phyloP scores from a whole-genome alignment of 2,329 filamentous ascomycete genomes.

The Dothistroma pini region DNA sequence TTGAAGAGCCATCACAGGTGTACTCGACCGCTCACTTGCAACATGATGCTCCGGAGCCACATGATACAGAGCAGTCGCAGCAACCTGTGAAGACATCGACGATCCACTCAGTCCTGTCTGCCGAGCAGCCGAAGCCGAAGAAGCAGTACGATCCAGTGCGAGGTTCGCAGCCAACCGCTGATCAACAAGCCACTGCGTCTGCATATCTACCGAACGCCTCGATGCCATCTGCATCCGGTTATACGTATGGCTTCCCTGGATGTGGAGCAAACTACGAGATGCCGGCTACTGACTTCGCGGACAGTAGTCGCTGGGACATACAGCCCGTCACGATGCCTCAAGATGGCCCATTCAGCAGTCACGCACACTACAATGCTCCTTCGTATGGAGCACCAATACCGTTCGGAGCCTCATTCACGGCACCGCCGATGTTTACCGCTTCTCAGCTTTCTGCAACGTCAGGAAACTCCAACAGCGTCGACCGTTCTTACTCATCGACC shows the following conservation, averaged over 20 bases:
- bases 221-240: constrained; percentile 6
- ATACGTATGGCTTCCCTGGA: constrained; percentile 18
- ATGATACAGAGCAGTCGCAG: background rate
- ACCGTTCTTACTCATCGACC: background rate
- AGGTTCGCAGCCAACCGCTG: constrained; percentile 15
- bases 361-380: background rate
- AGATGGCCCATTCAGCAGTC: background rate
- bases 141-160: constrained; percentile 31
- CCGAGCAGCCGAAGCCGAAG: constrained; percentile 8
- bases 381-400: background rate
- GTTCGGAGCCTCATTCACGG: background rate
- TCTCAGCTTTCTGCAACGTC: constrained; percentile 4
- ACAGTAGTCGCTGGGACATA: constrained; percentile 26
- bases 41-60: background rate
- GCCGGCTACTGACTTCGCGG: constrained; percentile 21
- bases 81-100: background rate
- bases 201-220: background rate
- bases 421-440: background rate
- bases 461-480: background rate
- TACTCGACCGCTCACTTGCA: background rate
- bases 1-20: background rate
- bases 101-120: background rate
- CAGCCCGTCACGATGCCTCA: constrained; percentile 4
- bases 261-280: constrained; percentile 7
- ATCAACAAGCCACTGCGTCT: background rate